phyloP scores from a whole-genome alignment of 2,329 filamentous ascomycete genomes.

The Fusarium xylarioides region DNA sequence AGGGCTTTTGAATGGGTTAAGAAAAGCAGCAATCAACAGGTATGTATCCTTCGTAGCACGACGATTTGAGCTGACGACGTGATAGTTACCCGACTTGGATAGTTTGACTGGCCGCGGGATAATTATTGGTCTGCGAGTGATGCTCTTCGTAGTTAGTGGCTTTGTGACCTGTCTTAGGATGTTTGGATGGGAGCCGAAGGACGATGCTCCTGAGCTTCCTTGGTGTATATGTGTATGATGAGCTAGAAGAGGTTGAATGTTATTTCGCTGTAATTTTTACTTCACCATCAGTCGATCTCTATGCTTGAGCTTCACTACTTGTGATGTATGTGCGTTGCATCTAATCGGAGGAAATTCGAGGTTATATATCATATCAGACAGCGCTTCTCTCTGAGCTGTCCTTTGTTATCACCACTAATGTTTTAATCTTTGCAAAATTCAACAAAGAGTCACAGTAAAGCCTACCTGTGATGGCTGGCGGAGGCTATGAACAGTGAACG shows the following conservation, averaged over 20 bases:
- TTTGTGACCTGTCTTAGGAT: accelerated
- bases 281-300: no score
- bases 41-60: neutral
- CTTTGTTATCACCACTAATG: no score
- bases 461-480: accelerated
- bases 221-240: neutral
- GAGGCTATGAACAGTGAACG: no score
- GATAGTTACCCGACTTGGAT: neutral
- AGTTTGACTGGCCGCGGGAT: neutral
- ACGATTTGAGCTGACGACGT: accelerated
- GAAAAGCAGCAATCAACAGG: neutral
- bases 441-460: accelerated
- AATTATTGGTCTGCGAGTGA: neutral
- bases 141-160: accelerated
- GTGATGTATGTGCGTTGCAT: no score
- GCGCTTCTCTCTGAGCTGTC: no score
- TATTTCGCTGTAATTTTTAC: no score
- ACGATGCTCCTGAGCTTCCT: neutral
- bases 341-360: no score
- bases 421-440: no score
- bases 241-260: no score
- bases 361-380: no score
- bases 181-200: neutral
- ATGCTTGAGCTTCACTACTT: no score
- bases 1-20: neutral